Evolutionary conservation across 2,329 filamentous ascomycete species (phyloP).

Genomic region (Albophoma yamanashiensis): DNA sequence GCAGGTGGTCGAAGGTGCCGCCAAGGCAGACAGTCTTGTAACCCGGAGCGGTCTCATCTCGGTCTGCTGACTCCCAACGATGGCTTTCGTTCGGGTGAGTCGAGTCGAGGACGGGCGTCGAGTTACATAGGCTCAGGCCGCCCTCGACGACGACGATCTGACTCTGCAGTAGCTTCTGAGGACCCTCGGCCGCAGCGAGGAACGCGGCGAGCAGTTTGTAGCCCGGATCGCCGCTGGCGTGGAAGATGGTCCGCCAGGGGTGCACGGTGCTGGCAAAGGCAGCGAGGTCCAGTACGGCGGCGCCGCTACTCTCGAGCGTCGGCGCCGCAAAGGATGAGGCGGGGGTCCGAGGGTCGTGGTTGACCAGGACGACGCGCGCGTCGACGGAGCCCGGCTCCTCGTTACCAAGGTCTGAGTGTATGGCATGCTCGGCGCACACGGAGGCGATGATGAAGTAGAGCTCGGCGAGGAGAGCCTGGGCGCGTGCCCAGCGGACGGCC

Average conservation of each 20-base stretch:
- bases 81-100: not conserved
- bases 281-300: conserved; percentile 37
- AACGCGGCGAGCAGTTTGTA: conserved; percentile 44
- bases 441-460: conserved; percentile 70
- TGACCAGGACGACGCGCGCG: conserved; percentile 61
- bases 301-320: conserved; percentile 26
- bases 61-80: not conserved
- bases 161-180: conserved; percentile 34
- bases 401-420: conserved; percentile 45
- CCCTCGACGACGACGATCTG: conserved; percentile 42
- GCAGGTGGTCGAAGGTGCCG: conserved; percentile 93
- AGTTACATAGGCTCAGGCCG: conserved; percentile 32
- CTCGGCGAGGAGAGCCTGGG: conserved; percentile 63
- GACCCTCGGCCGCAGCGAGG: conserved; percentile 33
- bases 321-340: conserved; percentile 21
- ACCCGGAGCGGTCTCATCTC: conserved; percentile 4
- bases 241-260: conserved; percentile 56
- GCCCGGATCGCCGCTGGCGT: conserved; percentile 54
- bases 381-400: conserved; percentile 62
- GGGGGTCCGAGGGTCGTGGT: conserved; percentile 34
- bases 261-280: conserved; percentile 42
- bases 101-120: not conserved
- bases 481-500: conserved; percentile 49
- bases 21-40: conserved; percentile 58
- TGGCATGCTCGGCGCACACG: conserved; percentile 52